Conservation (phyloP, 306 rosid genomes). For the Mucuna pruriens region DNA sequence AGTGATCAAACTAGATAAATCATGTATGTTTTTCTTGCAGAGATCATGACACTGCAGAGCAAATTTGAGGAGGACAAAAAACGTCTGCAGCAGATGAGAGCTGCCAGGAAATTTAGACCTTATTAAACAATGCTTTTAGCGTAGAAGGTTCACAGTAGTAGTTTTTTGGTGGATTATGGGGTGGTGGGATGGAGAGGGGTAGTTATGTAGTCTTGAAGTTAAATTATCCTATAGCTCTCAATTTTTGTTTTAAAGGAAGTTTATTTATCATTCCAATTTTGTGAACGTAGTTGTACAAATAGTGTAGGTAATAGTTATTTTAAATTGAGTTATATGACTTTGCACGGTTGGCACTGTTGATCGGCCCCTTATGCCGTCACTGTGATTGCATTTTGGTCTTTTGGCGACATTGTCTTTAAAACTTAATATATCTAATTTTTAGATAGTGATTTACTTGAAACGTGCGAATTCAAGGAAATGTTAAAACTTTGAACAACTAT, state of each 20-base stretch:
- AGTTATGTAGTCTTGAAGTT: not conserved
- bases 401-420: not conserved
- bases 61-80: constrained; percentile 87
- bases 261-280: constrained; percentile 19
- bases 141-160: not conserved
- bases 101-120: constrained; percentile 88
- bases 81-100: constrained; percentile 81
- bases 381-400: not conserved
- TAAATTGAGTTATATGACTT: not conserved
- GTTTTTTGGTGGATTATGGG: not conserved
- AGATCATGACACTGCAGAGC: constrained; percentile 78
- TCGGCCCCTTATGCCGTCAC: not conserved
- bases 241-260: not conserved
- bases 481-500: not conserved
- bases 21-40: constrained; percentile 55
- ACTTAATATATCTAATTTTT: not conserved
- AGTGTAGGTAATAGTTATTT: not conserved
- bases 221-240: not conserved
- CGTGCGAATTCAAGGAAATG: not conserved
- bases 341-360: not conserved
- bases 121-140: constrained; percentile 48
- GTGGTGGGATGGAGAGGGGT: not conserved
- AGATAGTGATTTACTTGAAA: not conserved
- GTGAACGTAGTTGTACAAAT: not conserved
- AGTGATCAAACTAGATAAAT: constrained; percentile 31